Conservation (phyloP, 2,329 filamentous ascomycete genomes). For the Aspergillus costaricaensis region DNA sequence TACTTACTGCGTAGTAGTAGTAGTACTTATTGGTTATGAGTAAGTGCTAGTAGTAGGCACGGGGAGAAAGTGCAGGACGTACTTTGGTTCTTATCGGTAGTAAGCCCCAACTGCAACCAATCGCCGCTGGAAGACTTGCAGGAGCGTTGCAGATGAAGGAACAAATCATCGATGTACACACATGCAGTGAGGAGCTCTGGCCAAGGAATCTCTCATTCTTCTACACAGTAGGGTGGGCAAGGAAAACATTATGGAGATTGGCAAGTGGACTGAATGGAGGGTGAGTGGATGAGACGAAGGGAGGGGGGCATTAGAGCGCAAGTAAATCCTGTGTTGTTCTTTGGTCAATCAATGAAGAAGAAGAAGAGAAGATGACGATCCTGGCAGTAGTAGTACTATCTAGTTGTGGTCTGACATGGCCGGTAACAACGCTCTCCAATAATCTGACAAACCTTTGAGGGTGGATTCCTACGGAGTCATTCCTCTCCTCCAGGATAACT, state of each 20-base stretch:
- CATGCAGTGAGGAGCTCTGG: conserved; percentile 14
- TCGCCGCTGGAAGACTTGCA: conserved; percentile 21
- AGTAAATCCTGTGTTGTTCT: neutral
- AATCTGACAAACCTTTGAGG: neutral
- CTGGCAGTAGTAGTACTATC: neutral
- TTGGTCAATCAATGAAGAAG: neutral
- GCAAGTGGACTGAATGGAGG: conserved; percentile 9
- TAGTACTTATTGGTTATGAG: too few relatives aligned
- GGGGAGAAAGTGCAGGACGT: neutral
- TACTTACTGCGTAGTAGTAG: neutral
- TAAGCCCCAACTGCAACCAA: conserved; percentile 8
- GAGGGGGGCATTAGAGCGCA: too few relatives aligned
- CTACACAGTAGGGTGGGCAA: conserved; percentile 1
- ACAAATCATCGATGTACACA: conserved; percentile 27
- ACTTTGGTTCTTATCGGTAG: conserved; percentile 23
- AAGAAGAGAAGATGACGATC: neutral
- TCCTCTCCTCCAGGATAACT: neutral
- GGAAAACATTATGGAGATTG: neutral
- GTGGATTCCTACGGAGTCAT: neutral
- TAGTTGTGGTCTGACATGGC: neutral
- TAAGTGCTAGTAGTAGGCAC: neutral
- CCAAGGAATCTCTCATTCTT: conserved; percentile 7
- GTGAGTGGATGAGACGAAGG: neutral
- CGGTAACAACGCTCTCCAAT: neutral
- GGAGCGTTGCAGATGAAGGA: conserved; percentile 16